These are phyloP conservation scores for Karstenula rhodostoma DNA, from an alignment of 2,329 filamentous ascomycete species.

Conservation along the genomic window DNA sequence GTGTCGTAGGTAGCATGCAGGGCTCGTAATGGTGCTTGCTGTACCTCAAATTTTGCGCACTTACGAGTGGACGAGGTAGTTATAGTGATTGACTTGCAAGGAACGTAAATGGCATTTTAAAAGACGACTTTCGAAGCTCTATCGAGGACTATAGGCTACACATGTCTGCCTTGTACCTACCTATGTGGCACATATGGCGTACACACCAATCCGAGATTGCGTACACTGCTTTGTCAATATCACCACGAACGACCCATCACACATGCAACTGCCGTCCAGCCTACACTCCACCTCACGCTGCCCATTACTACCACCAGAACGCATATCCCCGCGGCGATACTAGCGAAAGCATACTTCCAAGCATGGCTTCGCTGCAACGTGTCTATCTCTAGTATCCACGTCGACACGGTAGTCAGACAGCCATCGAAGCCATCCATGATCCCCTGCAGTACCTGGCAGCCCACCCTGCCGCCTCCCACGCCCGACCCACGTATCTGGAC, in stretches of 20 bases:
- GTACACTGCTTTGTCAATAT: not conserved
- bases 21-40: too few species aligned
- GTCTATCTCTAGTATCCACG: conserved; percentile 57
- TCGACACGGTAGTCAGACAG: conserved; percentile 57
- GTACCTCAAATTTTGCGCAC: too few species aligned
- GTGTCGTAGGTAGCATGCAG: too few species aligned
- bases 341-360: conserved; percentile 73
- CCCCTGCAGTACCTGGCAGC: conserved; percentile 58
- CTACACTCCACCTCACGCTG: conserved; percentile 72
- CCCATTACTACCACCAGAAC: conserved; percentile 77
- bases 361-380: conserved; percentile 58
- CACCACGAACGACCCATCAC: conserved; percentile 13
- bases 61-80: too few species aligned
- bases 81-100: too few species aligned
- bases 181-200: not conserved
- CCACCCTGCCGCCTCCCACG: conserved; percentile 50
- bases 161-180: not conserved
- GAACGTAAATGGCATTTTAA: too few species aligned
- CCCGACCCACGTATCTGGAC: conserved; percentile 57
- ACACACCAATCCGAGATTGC: not conserved
- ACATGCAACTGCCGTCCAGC: conserved; percentile 50
- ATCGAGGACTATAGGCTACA: too few species aligned
- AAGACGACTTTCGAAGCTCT: too few species aligned
- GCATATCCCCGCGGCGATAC: conserved; percentile 66
- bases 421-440: conserved; percentile 60